phyloP scores from a whole-genome alignment of 2,329 filamentous ascomycete species.

The Scortechinia acanthostroma region DNA sequence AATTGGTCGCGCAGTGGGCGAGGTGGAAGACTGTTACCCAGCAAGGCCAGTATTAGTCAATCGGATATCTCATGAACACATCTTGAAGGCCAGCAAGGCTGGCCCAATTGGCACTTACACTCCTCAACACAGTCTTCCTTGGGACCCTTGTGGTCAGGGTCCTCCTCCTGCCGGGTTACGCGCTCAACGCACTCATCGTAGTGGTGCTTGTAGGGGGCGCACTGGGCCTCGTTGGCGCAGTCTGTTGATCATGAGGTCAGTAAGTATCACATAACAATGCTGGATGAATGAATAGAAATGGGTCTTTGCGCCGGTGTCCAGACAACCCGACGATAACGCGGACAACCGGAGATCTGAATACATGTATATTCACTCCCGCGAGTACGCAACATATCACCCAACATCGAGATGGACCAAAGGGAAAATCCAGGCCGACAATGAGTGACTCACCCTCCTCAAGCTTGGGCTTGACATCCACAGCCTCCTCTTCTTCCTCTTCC shows the following conservation, averaged over 20 bases:
- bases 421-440: no score
- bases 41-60: slow-evolving; percentile 7
- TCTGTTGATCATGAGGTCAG: slow-evolving; percentile 55
- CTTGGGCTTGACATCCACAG: slow-evolving; percentile 77
- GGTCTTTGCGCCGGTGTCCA: no score
- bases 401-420: no score
- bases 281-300: no score
- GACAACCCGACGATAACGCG: no score
- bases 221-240: slow-evolving; percentile 80
- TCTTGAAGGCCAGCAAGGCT: slow-evolving; percentile 3
- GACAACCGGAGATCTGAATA: no score
- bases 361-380: no score
- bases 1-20: slow-evolving; percentile 85
- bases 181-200: slow-evolving; percentile 97
- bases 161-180: slow-evolving; percentile 61
- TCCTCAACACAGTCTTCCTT: slow-evolving; percentile 98
- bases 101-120: slow-evolving; percentile 58
- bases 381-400: no score
- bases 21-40: slow-evolving; percentile 99
- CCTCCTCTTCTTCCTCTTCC: slow-evolving; percentile 77
- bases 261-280: no score
- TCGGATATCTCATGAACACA: slow-evolving; percentile 3
- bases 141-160: slow-evolving; percentile 63
- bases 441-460: slow-evolving; percentile 79
- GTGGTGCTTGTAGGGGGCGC: slow-evolving; percentile 88